phyloP scores from a whole-genome alignment of 106 monocot genomes.

The Dendrobium nobile region DNA sequence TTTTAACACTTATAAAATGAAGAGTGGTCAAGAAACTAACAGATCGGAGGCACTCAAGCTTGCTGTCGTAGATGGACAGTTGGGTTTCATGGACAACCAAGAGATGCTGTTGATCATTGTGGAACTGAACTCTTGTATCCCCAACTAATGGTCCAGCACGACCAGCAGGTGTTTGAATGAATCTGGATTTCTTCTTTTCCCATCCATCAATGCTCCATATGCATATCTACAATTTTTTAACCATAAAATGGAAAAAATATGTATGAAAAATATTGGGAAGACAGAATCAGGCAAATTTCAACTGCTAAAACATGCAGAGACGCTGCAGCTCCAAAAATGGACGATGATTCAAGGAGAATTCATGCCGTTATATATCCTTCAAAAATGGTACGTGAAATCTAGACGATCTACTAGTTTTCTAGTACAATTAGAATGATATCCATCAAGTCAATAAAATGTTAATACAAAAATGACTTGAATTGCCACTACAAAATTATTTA shows the following conservation, averaged over 20 bases:
- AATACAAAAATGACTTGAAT: background rate
- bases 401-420: background rate
- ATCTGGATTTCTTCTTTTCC: conserved; percentile 87
- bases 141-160: conserved; percentile 61
- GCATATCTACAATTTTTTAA: conserved; percentile 49
- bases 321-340: background rate
- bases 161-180: conserved; percentile 66
- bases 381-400: background rate
- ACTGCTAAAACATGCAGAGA: background rate
- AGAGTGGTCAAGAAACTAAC: conserved; percentile 33
- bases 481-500: background rate
- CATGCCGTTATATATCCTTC: background rate
- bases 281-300: background rate
- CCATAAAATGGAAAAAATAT: background rate
- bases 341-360: background rate
- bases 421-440: background rate
- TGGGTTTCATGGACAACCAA: conserved; percentile 93
- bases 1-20: background rate
- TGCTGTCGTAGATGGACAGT: conserved; percentile 77
- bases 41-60: conserved; percentile 74
- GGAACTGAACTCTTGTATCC: conserved; percentile 93
- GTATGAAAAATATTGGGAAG: background rate
- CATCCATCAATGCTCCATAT: conserved; percentile 99
- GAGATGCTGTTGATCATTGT: conserved; percentile 92
- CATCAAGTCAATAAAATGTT: background rate